A percentile compares a stretch with the other conserved stretches of the same genome.
phyloP scores from a whole-genome alignment of 2,329 filamentous ascomycete species.

The Zalaria sp. region DNA sequence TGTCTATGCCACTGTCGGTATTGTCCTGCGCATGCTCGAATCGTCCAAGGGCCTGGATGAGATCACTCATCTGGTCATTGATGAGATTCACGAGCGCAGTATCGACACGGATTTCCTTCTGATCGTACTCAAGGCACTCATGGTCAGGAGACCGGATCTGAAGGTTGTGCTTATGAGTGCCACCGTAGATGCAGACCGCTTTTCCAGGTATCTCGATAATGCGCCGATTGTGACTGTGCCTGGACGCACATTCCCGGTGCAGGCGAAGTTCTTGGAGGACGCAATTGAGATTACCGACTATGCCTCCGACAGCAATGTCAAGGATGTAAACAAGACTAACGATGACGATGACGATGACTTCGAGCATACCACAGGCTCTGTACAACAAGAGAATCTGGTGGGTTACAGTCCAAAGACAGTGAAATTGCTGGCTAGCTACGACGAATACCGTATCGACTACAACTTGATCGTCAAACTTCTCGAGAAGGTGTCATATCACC shows the following conservation, averaged over 20 bases:
- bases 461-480: conserved; percentile 73
- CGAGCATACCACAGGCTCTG: conserved; percentile 31
- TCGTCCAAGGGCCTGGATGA: conserved; percentile 73
- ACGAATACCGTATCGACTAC: conserved; percentile 87
- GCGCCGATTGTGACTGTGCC: conserved; percentile 85
- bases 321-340: conserved; percentile 24
- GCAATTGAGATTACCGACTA: conserved; percentile 80
- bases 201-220: conserved; percentile 74
- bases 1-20: conserved; percentile 77
- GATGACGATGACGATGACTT: conserved; percentile 33
- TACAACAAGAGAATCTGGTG: conserved; percentile 41
- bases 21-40: conserved; percentile 97
- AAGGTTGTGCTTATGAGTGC: conserved; percentile 97
- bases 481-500: conserved; percentile 56
- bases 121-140: conserved; percentile 75
- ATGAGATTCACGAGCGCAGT: conserved; percentile 90
- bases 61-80: conserved; percentile 87
- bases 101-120: conserved; percentile 96
- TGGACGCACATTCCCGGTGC: conserved; percentile 83
- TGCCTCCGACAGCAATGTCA: conserved; percentile 38
- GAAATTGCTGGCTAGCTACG: conserved; percentile 59
- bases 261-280: conserved; percentile 80
- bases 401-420: conserved; percentile 65
- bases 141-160: conserved; percentile 62
- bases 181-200: conserved; percentile 82